Evolutionary conservation across 2,329 filamentous ascomycete species (phyloP).

Genomic region (Rhinocladiella mackenziei): DNA sequence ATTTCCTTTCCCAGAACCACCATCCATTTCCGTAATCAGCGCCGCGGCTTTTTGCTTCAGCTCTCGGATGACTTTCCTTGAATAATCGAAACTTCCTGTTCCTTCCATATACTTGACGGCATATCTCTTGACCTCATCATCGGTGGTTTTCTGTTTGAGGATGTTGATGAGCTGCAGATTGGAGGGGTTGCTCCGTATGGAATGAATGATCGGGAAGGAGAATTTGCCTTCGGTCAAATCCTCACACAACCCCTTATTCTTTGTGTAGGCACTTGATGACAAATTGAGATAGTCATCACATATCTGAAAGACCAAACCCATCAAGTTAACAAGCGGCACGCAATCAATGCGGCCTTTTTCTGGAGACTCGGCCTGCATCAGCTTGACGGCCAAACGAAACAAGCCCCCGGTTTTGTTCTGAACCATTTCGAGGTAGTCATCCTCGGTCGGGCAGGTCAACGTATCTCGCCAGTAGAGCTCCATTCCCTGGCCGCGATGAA

Average conservation of each 20-base stretch:
- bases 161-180: constrained; percentile 75
- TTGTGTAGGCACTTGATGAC: constrained; percentile 63
- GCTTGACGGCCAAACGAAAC: constrained; percentile 44
- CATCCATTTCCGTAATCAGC: constrained; percentile 62
- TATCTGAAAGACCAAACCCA: constrained; percentile 47
- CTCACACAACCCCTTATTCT: constrained; percentile 91
- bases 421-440: constrained; percentile 49
- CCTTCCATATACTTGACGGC: constrained; percentile 87
- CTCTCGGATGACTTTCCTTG: constrained; percentile 61
- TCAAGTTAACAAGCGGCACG: constrained; percentile 63
- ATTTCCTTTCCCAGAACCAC: constrained; percentile 49
- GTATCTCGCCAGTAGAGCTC: constrained; percentile 49
- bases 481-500: constrained; percentile 47
- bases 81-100: constrained; percentile 87
- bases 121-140: constrained; percentile 86
- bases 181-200: constrained; percentile 58
- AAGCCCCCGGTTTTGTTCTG: constrained; percentile 49
- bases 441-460: constrained; percentile 44
- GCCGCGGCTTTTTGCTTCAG: constrained; percentile 61
- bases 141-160: constrained; percentile 79
- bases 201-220: constrained; percentile 91
- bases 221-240: constrained; percentile 97
- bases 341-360: constrained; percentile 36
- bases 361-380: constrained; percentile 43
- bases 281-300: constrained; percentile 85